These are phyloP conservation scores for Ophiosphaerella herpotricha DNA, from an alignment of 2,329 filamentous ascomycete species.

Conservation along the genomic window DNA sequence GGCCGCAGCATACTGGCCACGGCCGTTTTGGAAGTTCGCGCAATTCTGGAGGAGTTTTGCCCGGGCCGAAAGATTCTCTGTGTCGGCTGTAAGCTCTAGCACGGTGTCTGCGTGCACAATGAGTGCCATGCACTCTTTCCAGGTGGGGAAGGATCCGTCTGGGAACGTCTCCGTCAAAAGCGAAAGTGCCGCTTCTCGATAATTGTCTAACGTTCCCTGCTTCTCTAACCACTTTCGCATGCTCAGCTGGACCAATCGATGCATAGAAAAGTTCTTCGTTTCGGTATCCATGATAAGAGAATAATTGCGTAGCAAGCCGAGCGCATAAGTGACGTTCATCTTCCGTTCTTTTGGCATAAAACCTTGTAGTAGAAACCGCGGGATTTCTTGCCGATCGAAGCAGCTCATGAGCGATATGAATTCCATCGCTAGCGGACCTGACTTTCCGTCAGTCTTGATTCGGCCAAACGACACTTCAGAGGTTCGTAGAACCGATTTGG, in stretches of 20 bases:
- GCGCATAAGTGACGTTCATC: constrained; percentile 6
- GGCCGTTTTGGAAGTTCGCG: constrained; percentile 12
- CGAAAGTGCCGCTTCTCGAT: constrained; percentile 5
- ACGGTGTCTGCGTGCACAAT: constrained; percentile 13
- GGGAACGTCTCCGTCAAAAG: constrained; percentile 7
- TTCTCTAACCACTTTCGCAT: constrained; percentile 13
- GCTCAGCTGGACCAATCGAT: constrained; percentile 13
- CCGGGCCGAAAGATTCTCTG: constrained; percentile 2
- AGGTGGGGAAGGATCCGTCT: constrained; percentile 11
- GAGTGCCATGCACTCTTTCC: constrained; percentile 8
- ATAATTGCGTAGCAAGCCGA: constrained; percentile 5
- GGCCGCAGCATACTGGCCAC: constrained; percentile 11
- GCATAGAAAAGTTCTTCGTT: constrained; percentile 11
- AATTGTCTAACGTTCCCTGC: constrained; percentile 1
- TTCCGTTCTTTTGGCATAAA: constrained; percentile 8
- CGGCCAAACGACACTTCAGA: constrained; percentile 10
- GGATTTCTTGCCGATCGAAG: constrained; percentile 14
- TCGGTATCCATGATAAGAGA: constrained; percentile 3
- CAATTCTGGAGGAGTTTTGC: constrained; percentile 8
- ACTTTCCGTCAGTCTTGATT: constrained; percentile 10
- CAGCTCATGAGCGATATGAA: constrained; percentile 9
- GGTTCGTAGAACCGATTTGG: constrained; percentile 14
- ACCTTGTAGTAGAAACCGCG: constrained; percentile 1
- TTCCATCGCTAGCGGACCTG: constrained; percentile 11
- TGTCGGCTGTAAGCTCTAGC: constrained; percentile 2